Conservation (phyloP, 352 stramenopile genomes). For the Pythium diclinum region DNA sequence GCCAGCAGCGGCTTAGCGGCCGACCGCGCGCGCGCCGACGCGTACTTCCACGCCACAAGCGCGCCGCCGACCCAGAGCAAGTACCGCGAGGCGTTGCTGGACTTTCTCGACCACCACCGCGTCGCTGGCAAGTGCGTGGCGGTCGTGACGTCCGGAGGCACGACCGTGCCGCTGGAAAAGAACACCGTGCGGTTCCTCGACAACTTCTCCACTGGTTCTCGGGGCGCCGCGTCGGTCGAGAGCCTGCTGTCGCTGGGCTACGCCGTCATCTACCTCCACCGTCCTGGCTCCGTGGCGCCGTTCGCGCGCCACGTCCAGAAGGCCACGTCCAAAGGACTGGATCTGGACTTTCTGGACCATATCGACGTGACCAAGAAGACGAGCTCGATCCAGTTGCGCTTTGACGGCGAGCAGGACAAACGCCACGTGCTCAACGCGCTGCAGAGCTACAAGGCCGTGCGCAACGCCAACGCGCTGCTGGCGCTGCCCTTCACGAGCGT, state of each 20-base stretch:
- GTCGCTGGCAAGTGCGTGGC: slow-evolving; percentile 81
- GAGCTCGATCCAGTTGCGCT: slow-evolving; percentile 21
- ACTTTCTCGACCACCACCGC: slow-evolving; percentile 65
- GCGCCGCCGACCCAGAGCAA: slow-evolving; percentile 35
- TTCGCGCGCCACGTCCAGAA: slow-evolving; percentile 78
- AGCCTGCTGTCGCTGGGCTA: slow-evolving; percentile 89
- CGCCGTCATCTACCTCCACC: slow-evolving; percentile 95
- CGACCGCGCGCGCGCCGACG: slow-evolving; percentile 28
- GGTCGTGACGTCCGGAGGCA: slow-evolving; percentile 95
- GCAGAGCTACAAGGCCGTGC: slow-evolving; percentile 41
- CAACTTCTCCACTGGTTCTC: slow-evolving; percentile 96
- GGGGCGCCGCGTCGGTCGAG: slow-evolving; percentile 82
- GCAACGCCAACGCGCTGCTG: slow-evolving; percentile 59
- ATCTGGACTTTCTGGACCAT: slow-evolving; percentile 72
- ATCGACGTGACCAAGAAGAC: slow-evolving; percentile 29
- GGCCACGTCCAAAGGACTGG: slow-evolving; percentile 48
- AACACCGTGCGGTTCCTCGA: slow-evolving; percentile 96
- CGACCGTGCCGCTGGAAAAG: slow-evolving; percentile 93
- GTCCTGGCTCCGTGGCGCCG: slow-evolving; percentile 80
- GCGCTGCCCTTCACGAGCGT: slow-evolving; percentile 93
- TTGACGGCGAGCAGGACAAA: slow-evolving; percentile 28
- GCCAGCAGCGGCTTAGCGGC: slow-evolving; percentile 8
- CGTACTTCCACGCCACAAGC: slow-evolving; percentile 56
- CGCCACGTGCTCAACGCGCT: slow-evolving; percentile 46
- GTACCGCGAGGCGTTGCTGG: slow-evolving; percentile 41